Percentiles rank a stretch among this genome's conserved stretches.
phyloP scores from a whole-genome alignment of 2,329 filamentous ascomycete genomes.

The Verruconis gallopava region DNA sequence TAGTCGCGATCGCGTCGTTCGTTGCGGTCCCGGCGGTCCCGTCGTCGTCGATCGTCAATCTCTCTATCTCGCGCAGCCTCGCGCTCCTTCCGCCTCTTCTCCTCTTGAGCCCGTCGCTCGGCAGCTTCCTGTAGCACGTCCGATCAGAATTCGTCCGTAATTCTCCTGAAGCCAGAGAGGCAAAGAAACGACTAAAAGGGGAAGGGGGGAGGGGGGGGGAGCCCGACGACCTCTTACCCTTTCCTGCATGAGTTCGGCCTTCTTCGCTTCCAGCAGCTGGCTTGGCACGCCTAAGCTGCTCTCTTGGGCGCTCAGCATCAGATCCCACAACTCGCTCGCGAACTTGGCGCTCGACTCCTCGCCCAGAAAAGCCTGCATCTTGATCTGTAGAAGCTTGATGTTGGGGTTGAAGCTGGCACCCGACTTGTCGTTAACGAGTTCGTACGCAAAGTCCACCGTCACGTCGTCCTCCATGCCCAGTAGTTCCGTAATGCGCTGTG shows the following conservation, averaged over 20 bases:
- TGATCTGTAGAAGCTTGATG: slow-evolving; percentile 89
- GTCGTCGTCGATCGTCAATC: neutral
- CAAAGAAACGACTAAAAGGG: no score
- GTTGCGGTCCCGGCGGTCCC: slow-evolving; percentile 10
- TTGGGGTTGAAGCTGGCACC: slow-evolving; percentile 73
- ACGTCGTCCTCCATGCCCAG: slow-evolving; percentile 92
- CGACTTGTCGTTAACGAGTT: slow-evolving; percentile 57
- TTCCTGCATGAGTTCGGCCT: slow-evolving; percentile 84
- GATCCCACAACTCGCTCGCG: slow-evolving; percentile 86
- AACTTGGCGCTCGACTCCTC: slow-evolving; percentile 83
- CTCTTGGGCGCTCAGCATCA: slow-evolving; percentile 79
- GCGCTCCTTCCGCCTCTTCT: neutral
- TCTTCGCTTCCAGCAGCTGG: slow-evolving; percentile 91
- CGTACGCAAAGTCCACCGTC: slow-evolving; percentile 71
- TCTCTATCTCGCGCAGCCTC: neutral
- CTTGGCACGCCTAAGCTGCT: slow-evolving; percentile 87
- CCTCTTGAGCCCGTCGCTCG: neutral
- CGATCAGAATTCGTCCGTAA: neutral
- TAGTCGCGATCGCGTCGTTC: slow-evolving; percentile 23
- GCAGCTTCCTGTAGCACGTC: neutral
- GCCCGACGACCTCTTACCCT: no score
- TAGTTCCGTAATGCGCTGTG: slow-evolving; percentile 74
- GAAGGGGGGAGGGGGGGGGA: no score
- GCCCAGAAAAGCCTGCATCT: slow-evolving; percentile 87
- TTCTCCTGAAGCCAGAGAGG: no score